Evolutionary conservation across 371 early-diverging fungal genomes (phyloP).

Genomic region (Entomophthora muscae): DNA sequence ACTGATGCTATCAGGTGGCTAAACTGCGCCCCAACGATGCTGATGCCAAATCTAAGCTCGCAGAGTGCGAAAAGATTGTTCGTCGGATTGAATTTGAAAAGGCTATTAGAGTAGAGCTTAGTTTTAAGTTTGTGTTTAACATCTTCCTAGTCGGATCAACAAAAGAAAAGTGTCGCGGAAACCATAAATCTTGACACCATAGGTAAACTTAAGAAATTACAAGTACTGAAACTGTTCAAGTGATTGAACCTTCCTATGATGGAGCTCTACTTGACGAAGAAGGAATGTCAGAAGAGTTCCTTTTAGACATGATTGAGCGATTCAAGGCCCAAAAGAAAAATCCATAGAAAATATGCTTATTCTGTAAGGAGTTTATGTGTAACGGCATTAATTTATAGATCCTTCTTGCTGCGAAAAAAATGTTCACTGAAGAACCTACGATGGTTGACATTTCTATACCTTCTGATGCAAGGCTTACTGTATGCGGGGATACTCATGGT

Average conservation of each 20-base stretch:
- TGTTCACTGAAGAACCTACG: slow-evolving; percentile 51
- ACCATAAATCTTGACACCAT: slow-evolving; percentile 24
- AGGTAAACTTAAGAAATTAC: slow-evolving; percentile 17
- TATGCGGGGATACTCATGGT: slow-evolving; percentile 98
- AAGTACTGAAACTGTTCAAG: slow-evolving; percentile 16
- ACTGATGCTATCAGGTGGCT: slow-evolving; percentile 23
- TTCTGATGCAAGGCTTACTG: slow-evolving; percentile 49
- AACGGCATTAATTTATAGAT: slow-evolving; percentile 23
- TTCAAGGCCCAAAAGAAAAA: slow-evolving; percentile 72
- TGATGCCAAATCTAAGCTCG: slow-evolving; percentile 43
- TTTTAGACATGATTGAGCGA: slow-evolving; percentile 49
- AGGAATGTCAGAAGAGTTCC: slow-evolving; percentile 56
- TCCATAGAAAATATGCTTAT: slow-evolving; percentile 77
- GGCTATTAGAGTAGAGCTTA: slow-evolving; percentile 52
- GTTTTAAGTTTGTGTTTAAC: slow-evolving; percentile 1
- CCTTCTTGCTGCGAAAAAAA: slow-evolving; percentile 45
- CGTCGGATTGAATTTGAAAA: slow-evolving; percentile 77
- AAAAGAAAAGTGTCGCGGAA: slow-evolving; percentile 24
- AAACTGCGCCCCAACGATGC: slow-evolving; percentile 47
- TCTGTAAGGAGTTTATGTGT: slow-evolving; percentile 23
- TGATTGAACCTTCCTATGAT: slow-evolving; percentile 51
- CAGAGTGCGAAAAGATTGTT: slow-evolving; percentile 78
- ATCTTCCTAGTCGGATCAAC: slow-evolving; percentile 19
- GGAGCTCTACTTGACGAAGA: slow-evolving; percentile 38
- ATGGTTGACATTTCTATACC: slow-evolving; percentile 75